A percentile compares a stretch with the other conserved stretches of the same genome.
These are phyloP conservation scores for Nicotiana otophora DNA, from an alignment of 257 asterid species.

Conservation along the genomic window DNA sequence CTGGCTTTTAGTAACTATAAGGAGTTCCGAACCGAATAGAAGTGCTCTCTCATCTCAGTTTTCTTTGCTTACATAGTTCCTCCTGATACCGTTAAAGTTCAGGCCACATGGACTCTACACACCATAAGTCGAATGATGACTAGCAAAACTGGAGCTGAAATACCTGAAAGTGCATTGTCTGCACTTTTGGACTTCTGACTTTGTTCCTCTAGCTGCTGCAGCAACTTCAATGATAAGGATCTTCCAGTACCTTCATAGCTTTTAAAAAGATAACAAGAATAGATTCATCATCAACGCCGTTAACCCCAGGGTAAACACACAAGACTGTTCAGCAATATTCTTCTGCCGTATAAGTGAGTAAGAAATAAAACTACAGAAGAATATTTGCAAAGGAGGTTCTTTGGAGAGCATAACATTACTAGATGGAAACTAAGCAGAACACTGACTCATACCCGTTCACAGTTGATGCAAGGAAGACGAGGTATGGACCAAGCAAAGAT, in stretches of 20 bases:
- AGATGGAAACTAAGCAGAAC: background rate
- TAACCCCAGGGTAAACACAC: background rate
- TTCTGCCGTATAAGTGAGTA: background rate
- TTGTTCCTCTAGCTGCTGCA: constrained; percentile 86
- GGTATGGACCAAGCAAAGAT: constrained; percentile 93
- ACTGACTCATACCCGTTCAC: constrained; percentile 66
- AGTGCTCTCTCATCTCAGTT: background rate
- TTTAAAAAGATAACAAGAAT: background rate
- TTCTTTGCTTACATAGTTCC: background rate
- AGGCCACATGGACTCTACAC: background rate
- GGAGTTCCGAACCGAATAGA: background rate
- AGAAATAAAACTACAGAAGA: background rate
- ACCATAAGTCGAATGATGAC: background rate
- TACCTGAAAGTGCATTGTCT: constrained; percentile 58
- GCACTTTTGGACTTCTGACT: constrained; percentile 40
- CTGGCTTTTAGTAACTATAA: background rate
- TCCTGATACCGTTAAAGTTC: no score
- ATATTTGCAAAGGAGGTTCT: background rate
- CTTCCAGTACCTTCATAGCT: constrained; percentile 98
- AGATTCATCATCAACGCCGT: background rate
- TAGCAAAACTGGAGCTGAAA: constrained; percentile 8
- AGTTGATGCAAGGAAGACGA: constrained; percentile 89
- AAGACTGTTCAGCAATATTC: background rate
- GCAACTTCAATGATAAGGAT: constrained; percentile 76
- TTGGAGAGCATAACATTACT: background rate